Conservation (phyloP, 805 yeast genomes). For the Ogataea henricii region DNA sequence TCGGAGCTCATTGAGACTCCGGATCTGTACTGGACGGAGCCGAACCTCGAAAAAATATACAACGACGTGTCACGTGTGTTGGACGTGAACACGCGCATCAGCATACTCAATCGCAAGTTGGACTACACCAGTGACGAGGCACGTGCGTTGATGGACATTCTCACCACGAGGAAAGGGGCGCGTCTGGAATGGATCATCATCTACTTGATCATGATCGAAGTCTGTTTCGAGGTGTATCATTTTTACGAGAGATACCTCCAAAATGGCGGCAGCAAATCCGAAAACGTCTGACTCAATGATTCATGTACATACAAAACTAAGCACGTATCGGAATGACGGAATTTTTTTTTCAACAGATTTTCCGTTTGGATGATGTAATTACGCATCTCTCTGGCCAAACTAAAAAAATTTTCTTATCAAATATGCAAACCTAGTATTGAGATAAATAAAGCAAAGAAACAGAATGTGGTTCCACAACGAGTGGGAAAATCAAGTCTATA, state of each 20-base stretch:
- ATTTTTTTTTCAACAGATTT: too few relatives aligned
- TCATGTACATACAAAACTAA: too few relatives aligned
- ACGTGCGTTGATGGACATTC: conserved; percentile 68
- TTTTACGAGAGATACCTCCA: conserved; percentile 56
- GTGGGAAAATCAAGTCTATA: conserved; percentile 1
- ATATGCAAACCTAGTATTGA: neutral
- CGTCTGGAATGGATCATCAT: conserved; percentile 89
- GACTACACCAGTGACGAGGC: conserved; percentile 92
- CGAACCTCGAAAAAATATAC: conserved; percentile 76
- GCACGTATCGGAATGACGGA: too few relatives aligned
- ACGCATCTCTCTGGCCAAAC: too few relatives aligned
- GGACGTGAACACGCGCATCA: conserved; percentile 76
- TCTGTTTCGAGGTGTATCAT: conserved; percentile 76
- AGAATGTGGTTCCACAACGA: neutral
- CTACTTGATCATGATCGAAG: conserved; percentile 79
- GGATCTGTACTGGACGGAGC: conserved; percentile 91
- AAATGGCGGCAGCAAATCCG: conserved; percentile 13
- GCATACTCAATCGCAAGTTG: conserved; percentile 77
- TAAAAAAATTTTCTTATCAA: too few relatives aligned
- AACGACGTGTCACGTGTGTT: conserved; percentile 66
- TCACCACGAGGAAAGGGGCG: conserved; percentile 75
- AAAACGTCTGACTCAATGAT: too few relatives aligned
- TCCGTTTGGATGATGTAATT: neutral
- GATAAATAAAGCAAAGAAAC: neutral
- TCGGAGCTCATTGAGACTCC: conserved; percentile 91